Conservation (phyloP, 208 protist species). For the Crithidia thermophila region DNA sequence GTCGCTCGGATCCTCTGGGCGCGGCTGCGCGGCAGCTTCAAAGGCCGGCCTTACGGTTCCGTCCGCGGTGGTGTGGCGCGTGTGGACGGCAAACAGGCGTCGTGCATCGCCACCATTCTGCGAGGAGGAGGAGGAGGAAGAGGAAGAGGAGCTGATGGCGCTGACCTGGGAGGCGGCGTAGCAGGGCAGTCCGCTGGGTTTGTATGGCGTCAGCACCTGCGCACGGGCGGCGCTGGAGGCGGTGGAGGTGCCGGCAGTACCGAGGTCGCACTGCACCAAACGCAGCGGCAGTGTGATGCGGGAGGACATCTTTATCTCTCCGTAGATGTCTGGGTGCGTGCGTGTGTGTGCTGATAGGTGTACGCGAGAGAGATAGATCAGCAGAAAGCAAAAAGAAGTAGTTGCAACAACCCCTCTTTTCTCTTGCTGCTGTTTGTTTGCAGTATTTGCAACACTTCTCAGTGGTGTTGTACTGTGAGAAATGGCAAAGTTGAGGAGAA, state of each 20-base stretch:
- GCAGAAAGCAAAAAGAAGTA: too few relatives aligned
- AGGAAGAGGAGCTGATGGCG: background rate
- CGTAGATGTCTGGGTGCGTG: too few relatives aligned
- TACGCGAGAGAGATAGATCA: too few relatives aligned
- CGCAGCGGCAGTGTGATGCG: constrained; percentile 58
- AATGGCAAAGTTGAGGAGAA: too few relatives aligned
- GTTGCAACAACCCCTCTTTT: too few relatives aligned
- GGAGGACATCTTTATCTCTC: too few relatives aligned
- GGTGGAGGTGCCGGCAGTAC: background rate
- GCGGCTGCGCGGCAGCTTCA: constrained; percentile 21
- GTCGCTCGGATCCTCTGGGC: constrained; percentile 50
- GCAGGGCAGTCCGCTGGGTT: constrained; percentile 65
- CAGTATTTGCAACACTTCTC: too few relatives aligned
- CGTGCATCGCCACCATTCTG: constrained; percentile 23
- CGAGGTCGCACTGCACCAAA: constrained; percentile 39
- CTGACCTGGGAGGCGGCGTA: constrained; percentile 55
- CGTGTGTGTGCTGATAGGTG: too few relatives aligned
- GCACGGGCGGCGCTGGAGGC: background rate
- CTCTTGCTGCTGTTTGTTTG: too few relatives aligned
- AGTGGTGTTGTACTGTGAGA: too few relatives aligned
- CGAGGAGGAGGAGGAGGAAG: background rate
- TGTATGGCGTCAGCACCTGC: constrained; percentile 54
- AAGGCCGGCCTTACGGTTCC: background rate
- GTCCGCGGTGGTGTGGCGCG: constrained; percentile 1
- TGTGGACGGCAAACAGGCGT: constrained; percentile 32